These are phyloP conservation scores for Ilyonectria robusta DNA, from an alignment of 2,329 filamentous ascomycete genomes.

Conservation along the genomic window DNA sequence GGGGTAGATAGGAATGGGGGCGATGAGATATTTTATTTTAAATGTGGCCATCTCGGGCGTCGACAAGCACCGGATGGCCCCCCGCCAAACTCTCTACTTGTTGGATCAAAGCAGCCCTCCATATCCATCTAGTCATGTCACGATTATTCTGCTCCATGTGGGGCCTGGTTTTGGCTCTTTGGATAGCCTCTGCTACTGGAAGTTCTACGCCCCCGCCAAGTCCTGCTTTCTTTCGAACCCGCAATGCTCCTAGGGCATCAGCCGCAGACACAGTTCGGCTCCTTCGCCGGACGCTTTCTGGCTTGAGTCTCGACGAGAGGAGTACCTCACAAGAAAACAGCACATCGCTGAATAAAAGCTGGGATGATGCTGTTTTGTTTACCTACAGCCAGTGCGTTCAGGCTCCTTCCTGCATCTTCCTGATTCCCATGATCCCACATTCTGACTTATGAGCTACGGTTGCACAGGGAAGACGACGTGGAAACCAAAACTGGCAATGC, in stretches of 20 bases:
- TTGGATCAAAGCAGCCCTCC: not conserved
- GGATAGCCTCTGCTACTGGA: not conserved
- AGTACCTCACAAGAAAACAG: constrained; percentile 13
- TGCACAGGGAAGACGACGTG: constrained; percentile 13
- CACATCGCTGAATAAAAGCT: constrained; percentile 26
- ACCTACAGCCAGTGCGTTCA: constrained; percentile 14
- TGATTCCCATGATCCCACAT: not conserved
- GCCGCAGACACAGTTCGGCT: not conserved
- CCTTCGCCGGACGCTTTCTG: constrained; percentile 1
- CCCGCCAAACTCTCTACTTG: not conserved
- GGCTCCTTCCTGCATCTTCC: not conserved
- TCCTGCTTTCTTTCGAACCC: not conserved
- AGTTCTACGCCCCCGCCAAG: not conserved
- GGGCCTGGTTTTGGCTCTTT: constrained; percentile 1
- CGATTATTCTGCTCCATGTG: not conserved
- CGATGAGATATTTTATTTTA: not conserved
- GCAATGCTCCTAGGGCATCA: not conserved
- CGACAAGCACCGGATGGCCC: not conserved
- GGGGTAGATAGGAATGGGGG: not conserved
- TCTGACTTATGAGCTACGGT: not conserved
- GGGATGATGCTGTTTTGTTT: constrained; percentile 23
- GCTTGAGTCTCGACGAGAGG: constrained; percentile 5
- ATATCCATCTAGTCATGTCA: not conserved
- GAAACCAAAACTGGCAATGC: constrained; percentile 15
- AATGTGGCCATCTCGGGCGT: not conserved